phyloP scores from a whole-genome alignment of 148 eudicot genomes.

The Amaranthus cruentus region DNA sequence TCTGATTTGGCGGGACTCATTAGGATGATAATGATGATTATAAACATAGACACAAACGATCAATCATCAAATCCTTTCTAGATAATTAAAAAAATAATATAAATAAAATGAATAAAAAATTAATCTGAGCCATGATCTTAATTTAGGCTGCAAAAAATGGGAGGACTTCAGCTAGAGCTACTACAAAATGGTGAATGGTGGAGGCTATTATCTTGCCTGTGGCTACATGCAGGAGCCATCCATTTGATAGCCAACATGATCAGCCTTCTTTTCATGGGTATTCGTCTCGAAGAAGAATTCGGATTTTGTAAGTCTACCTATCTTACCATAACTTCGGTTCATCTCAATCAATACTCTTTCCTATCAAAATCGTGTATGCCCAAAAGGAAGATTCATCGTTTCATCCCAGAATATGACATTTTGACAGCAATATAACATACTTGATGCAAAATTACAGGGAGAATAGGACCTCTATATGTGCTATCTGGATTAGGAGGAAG shows the following conservation, averaged over 20 bases:
- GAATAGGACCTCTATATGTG: constrained; percentile 39
- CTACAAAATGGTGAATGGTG: constrained; percentile 40
- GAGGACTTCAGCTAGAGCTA: constrained; percentile 37
- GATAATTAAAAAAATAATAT: no score
- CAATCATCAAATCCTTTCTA: no score
- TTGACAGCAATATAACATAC: background rate
- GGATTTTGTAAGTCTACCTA: constrained; percentile 34
- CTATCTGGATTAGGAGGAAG: constrained; percentile 51
- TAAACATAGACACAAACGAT: no score
- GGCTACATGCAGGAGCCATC: constrained; percentile 46
- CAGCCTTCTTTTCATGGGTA: constrained; percentile 44
- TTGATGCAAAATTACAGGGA: constrained; percentile 24
- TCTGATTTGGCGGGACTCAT: no score
- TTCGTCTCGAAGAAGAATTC: constrained; percentile 41
- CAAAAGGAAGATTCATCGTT: no score
- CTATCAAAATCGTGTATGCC: no score
- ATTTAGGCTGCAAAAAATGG: constrained; percentile 35
- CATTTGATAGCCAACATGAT: constrained; percentile 45
- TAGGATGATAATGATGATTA: no score
- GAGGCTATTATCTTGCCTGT: constrained; percentile 39
- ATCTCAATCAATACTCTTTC: no score
- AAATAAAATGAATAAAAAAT: no score
- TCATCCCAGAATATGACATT: no score
- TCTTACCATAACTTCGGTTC: background rate
- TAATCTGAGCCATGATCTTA: background rate